Evolutionary conservation across 2,329 filamentous ascomycete species (phyloP).

Genomic region (Cladophialophora carrionii): DNA sequence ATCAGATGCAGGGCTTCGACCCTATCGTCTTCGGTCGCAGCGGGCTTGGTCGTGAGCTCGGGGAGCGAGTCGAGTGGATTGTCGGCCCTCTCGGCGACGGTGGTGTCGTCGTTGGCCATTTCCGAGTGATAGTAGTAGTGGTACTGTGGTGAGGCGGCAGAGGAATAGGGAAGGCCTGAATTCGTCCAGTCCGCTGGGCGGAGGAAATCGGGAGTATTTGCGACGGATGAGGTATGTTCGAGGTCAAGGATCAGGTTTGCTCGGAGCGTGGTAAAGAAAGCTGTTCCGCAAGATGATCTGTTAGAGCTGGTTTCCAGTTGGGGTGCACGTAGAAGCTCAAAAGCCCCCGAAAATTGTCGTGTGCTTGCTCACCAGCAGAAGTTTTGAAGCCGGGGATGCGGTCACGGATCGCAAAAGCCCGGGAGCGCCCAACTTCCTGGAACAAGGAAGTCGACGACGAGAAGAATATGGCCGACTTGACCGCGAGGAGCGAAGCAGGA

Average conservation of each 20-base stretch:
- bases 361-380: constrained; percentile 40
- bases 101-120: not conserved
- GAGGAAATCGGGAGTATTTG: constrained; percentile 65
- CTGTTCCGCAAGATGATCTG: constrained; percentile 51
- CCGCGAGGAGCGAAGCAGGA: constrained; percentile 31
- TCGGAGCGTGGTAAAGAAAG: constrained; percentile 80
- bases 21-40: constrained; percentile 59
- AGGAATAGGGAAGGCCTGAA: constrained; percentile 45
- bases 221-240: constrained; percentile 63
- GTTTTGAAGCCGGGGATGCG: constrained; percentile 42
- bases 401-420: constrained; percentile 39
- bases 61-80: constrained; percentile 40
- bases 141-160: constrained; percentile 44
- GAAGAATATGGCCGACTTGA: constrained; percentile 28
- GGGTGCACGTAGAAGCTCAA: not conserved
- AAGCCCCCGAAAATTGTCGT: constrained; percentile 7
- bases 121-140: constrained; percentile 15
- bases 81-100: constrained; percentile 2
- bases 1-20: constrained; percentile 71
- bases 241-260: constrained; percentile 73
- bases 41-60: constrained; percentile 41
- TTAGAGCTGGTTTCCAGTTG: not conserved
- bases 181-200: constrained; percentile 52
- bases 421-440: constrained; percentile 31
- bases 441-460: constrained; percentile 26